These are phyloP conservation scores for Musa schizocarpa DNA, from an alignment of 176 grass and related monocot genomes.

Conservation along the genomic window DNA sequence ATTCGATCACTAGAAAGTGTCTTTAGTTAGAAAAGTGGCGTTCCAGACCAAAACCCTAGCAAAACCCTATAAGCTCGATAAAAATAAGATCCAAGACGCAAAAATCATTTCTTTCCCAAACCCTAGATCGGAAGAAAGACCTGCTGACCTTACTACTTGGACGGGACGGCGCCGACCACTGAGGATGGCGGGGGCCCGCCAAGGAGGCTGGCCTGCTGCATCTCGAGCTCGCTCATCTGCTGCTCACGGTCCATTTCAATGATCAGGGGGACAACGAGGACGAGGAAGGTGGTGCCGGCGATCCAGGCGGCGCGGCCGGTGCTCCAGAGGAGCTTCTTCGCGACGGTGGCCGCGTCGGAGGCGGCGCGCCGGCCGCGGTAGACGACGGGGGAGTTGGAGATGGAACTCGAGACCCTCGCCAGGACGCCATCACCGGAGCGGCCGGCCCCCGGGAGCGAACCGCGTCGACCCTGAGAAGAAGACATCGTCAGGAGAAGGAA, in stretches of 20 bases:
- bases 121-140: background rate
- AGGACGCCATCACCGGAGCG: background rate
- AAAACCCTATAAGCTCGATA: background rate
- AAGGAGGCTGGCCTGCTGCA: constrained; percentile 17
- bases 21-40: no score
- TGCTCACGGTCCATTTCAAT: constrained; percentile 19
- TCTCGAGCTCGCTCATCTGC: constrained; percentile 18
- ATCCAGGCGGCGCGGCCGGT: constrained; percentile 5
- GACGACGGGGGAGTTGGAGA: constrained; percentile 1
- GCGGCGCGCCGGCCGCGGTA: constrained; percentile 1
- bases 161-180: background rate
- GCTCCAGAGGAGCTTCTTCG: constrained; percentile 8
- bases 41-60: background rate
- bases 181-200: background rate
- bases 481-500: background rate
- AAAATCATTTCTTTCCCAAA: background rate
- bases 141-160: background rate
- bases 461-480: constrained; percentile 3
- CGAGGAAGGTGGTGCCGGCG: constrained; percentile 2
- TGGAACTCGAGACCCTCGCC: background rate
- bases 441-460: background rate
- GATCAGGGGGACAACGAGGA: constrained; percentile 12
- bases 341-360: constrained; percentile 5
- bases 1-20: background rate
- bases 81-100: background rate